phyloP scores from a whole-genome alignment of 1,284 basidiomycete genomes.

The Malassezia caprae region DNA sequence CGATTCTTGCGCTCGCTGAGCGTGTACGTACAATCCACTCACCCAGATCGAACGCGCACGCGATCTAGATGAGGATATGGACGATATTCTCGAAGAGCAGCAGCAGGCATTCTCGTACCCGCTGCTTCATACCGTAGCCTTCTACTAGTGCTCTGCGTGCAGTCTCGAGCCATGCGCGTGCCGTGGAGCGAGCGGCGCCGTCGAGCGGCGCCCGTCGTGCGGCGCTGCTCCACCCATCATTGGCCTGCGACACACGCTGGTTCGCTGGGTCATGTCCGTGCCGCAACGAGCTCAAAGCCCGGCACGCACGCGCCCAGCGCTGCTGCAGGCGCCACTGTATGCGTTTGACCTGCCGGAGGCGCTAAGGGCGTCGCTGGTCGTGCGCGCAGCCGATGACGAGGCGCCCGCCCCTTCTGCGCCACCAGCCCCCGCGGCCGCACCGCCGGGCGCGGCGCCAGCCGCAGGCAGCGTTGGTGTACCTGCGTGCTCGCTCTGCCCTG shows the following conservation, averaged over 20 bases:
- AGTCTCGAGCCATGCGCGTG: too few relatives aligned
- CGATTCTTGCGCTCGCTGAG: slow-evolving; percentile 78
- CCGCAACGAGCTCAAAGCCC: not conserved
- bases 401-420: not conserved
- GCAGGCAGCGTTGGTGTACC: slow-evolving; percentile 9
- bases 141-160: slow-evolving; percentile 23
- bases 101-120: slow-evolving; percentile 83
- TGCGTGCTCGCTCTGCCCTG: slow-evolving; percentile 35
- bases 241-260: not conserved
- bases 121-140: slow-evolving; percentile 65
- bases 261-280: not conserved
- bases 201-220: not conserved
- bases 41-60: slow-evolving; percentile 69
- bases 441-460: not conserved
- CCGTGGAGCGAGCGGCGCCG: too few relatives aligned
- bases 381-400: slow-evolving; percentile 17
- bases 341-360: slow-evolving; percentile 26
- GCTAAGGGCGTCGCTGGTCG: slow-evolving; percentile 18
- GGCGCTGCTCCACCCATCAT: not conserved
- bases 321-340: slow-evolving; percentile 25
- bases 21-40: slow-evolving; percentile 2
- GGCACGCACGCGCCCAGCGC: not conserved
- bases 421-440: not conserved
- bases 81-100: slow-evolving; percentile 69
- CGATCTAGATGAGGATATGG: slow-evolving; percentile 85